A percentile compares a stretch with the other conserved stretches of the same genome.
Evolutionary conservation across 192 early-diverging fungal species (phyloP).

Genomic region (Coemansia sp.): DNA sequence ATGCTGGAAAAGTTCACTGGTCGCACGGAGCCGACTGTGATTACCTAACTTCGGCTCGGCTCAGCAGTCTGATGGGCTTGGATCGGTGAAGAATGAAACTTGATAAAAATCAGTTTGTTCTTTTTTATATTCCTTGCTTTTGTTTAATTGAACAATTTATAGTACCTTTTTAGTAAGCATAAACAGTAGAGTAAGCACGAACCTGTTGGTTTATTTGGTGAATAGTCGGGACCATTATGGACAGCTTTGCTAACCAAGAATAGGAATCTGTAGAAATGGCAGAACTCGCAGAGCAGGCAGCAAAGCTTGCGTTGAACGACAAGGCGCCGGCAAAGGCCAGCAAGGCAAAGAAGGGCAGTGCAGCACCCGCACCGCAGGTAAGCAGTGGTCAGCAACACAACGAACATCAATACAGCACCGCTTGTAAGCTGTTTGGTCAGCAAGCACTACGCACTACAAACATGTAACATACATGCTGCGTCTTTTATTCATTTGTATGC

Average conservation of each 20-base stretch:
- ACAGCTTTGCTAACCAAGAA: background rate
- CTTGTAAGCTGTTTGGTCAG: too few relatives aligned
- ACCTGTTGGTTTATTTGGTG: too few relatives aligned
- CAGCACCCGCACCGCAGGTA: conserved; percentile 23
- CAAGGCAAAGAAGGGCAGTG: conserved; percentile 23
- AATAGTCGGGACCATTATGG: too few relatives aligned
- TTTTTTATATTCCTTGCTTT: too few relatives aligned
- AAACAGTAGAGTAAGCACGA: too few relatives aligned
- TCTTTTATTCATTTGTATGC: too few relatives aligned
- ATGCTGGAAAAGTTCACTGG: conserved; percentile 80
- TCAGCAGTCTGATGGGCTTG: background rate
- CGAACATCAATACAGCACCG: too few relatives aligned
- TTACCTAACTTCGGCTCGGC: conserved; percentile 55
- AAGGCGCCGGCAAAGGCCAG: conserved; percentile 21
- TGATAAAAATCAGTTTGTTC: too few relatives aligned
- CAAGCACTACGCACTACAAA: too few relatives aligned
- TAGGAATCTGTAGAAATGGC: conserved; percentile 24
- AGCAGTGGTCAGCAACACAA: background rate
- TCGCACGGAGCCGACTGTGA: conserved; percentile 86
- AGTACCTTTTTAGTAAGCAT: too few relatives aligned
- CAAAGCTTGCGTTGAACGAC: conserved; percentile 33
- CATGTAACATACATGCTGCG: too few relatives aligned
- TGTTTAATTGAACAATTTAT: too few relatives aligned
- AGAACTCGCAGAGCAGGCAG: conserved; percentile 33
- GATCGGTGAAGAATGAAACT: background rate